Percentiles rank a stretch among this genome's conserved stretches.
Conservation (phyloP, 208 protist genomes). For the Entamoeba moshkovskii region DNA sequence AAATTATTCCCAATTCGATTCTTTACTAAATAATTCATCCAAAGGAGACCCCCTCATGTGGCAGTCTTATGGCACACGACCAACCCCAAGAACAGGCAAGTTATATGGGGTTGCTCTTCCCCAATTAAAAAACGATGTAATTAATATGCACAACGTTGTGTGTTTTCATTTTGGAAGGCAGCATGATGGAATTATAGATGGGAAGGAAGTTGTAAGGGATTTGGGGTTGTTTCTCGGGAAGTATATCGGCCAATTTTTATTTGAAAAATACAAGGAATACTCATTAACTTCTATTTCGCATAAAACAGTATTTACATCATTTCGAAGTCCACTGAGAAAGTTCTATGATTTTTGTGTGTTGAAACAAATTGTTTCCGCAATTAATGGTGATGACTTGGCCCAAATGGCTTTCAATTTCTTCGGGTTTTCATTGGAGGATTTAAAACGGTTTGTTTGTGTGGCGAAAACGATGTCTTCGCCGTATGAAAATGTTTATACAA, state of each 20-base stretch:
- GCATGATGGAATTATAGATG: background rate
- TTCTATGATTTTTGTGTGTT: background rate
- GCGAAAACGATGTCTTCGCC: no score
- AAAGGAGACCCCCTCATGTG: background rate
- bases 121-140: background rate
- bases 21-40: background rate
- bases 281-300: background rate
- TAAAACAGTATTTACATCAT: background rate
- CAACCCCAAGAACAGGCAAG: background rate
- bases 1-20: background rate
- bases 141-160: background rate
- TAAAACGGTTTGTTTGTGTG: background rate
- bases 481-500: no score
- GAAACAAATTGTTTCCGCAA: background rate
- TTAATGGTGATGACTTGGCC: background rate
- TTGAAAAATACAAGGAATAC: background rate
- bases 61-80: background rate
- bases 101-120: background rate
- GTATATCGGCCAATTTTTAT: background rate
- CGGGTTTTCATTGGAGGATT: background rate
- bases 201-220: background rate
- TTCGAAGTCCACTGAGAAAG: background rate
- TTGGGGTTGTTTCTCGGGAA: background rate
- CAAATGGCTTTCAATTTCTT: background rate
- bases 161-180: background rate